A percentile compares a stretch with the other conserved stretches of the same genome.
Evolutionary conservation across 768 basidiomycete species (phyloP).

Genomic region (Psilocybe cyanescens): DNA sequence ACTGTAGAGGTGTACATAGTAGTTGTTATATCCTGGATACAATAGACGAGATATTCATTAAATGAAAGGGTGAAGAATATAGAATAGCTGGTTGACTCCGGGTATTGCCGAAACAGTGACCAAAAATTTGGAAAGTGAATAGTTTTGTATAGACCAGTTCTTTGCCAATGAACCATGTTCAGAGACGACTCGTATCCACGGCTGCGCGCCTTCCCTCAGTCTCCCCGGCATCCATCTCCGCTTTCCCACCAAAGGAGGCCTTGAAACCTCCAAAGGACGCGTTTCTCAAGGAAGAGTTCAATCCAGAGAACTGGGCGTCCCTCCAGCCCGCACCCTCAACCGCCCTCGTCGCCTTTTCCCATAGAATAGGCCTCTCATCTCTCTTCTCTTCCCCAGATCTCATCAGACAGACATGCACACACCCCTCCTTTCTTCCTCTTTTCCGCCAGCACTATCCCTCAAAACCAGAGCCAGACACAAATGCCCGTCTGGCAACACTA

Average conservation of each 20-base stretch:
- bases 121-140: conserved; percentile 27
- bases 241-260: conserved; percentile 67
- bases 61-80: background rate
- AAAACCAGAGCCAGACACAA: conserved; percentile 60
- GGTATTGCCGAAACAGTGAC: conserved; percentile 32
- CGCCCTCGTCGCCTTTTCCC: conserved; percentile 74
- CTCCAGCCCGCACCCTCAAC: conserved; percentile 74
- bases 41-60: background rate
- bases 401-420: conserved; percentile 79
- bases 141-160: conserved; percentile 4
- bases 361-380: conserved; percentile 72
- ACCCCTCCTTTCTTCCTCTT: conserved; percentile 65
- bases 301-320: conserved; percentile 69
- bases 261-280: conserved; percentile 30
- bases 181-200: conserved; percentile 51
- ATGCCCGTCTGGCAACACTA: conserved; percentile 73
- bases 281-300: conserved; percentile 48
- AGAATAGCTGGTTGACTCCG: conserved; percentile 15
- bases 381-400: conserved; percentile 56
- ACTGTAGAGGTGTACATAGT: too few relatives aligned
- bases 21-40: background rate
- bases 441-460: conserved; percentile 61
- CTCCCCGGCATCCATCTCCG: conserved; percentile 54
- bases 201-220: conserved; percentile 56
- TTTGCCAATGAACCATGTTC: conserved; percentile 58